Evolutionary conservation across 345 rosid species (phyloP), one percentile per base, ranked within the genome.

Genomic region (Citrus hindsii): DNA sequence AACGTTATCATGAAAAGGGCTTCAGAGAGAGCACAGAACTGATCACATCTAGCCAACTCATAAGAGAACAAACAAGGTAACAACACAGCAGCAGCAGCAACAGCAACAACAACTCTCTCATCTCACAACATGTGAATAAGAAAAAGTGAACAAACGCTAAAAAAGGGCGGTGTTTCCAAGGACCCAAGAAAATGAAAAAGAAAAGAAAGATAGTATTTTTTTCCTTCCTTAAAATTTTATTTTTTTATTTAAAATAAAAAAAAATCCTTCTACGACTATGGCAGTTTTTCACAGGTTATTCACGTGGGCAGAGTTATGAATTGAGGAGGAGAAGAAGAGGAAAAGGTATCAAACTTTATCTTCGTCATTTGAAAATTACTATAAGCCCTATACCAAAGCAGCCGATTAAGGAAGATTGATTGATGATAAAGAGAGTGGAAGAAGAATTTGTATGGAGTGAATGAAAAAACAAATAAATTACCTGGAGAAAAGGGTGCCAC

Each of bases 401-500:
- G 83, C 80, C 35, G 30, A 62, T 5, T 76, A 78, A 25, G 51
- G 18, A 46, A 46, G 16, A 46, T 46, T 12, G 48, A 46, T 3
- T 46, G 16, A 46, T 46, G 51, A 13, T 46, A 46, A 46, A 46
- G 18, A 46, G 51, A 46, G 51, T 46, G 51, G 18, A 46, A 46
- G 18, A 46, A 3, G 51, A 46, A 46, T 46, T 46, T 46, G 51
- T 12, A 46, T 46, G 13, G 51, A 46, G 51, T 32, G 27, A 56
- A 56, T 37, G 35, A 22, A 18, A 27, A 46, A 12, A 46, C 12
- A 12, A 46, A 46, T 46, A 25, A 30, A 76, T 73, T 87, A 92
- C 97, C 97, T 88, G 12, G 97, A 90, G 85, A 90, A 92, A 81
- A 90, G 91, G 76, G 97, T 92, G 73, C 97, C 94, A 80, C 97